These are phyloP conservation scores for Trypanosoma caninum DNA, from an alignment of 208 protist genomes.

Conservation along the genomic window DNA sequence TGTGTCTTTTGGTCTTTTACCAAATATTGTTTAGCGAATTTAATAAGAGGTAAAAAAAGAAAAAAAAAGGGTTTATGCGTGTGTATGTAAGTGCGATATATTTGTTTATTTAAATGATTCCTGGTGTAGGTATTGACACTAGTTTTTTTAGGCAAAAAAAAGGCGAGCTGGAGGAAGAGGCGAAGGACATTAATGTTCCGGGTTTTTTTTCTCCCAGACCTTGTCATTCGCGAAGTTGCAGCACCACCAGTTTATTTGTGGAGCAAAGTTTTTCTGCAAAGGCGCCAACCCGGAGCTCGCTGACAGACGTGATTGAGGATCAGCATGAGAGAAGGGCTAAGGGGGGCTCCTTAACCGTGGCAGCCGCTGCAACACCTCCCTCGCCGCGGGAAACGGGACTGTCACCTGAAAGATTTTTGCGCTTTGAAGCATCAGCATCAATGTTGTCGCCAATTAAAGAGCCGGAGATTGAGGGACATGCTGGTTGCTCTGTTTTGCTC, in stretches of 20 bases:
- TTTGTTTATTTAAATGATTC: constrained; percentile 16
- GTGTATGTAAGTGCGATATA: no score
- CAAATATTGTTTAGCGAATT: no score
- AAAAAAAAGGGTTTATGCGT: neutral
- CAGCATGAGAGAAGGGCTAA: neutral
- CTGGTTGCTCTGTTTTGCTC: constrained; percentile 24
- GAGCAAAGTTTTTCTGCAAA: no score
- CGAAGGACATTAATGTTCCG: constrained; percentile 5
- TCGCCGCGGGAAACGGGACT: neutral
- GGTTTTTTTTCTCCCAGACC: constrained; percentile 26
- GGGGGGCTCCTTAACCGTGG: neutral
- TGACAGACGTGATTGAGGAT: neutral
- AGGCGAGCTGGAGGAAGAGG: constrained; percentile 35
- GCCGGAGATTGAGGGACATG: neutral
- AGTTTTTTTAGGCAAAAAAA: constrained; percentile 38
- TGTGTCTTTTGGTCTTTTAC: no score
- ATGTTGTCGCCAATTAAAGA: neutral
- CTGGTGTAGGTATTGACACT: constrained; percentile 51
- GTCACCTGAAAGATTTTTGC: neutral
- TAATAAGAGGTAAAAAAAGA: neutral
- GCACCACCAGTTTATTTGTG: constrained; percentile 7
- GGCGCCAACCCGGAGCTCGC: no score
- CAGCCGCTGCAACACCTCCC: neutral
- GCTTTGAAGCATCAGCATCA: neutral
- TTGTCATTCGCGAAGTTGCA: constrained; percentile 20